phyloP scores from a whole-genome alignment of 768 basidiomycete genomes.

The Rhizopogon vinicolor region DNA sequence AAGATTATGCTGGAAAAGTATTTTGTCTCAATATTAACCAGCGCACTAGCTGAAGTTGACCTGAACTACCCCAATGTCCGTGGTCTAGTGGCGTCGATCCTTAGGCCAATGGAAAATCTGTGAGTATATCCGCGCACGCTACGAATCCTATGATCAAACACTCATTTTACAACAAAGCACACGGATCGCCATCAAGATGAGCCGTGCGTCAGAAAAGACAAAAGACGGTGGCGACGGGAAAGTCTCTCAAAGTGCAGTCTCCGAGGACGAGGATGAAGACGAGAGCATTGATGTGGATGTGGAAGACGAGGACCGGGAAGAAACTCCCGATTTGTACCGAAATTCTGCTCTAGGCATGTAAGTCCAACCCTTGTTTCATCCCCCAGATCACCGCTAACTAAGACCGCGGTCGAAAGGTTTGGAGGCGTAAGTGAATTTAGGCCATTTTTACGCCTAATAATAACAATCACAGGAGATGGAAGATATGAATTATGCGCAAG shows the following conservation, averaged over 20 bases:
- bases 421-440: slow-evolving; percentile 58
- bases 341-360: slow-evolving; percentile 95
- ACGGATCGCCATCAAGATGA: slow-evolving; percentile 98
- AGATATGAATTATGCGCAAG: slow-evolving; percentile 59
- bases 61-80: slow-evolving; percentile 93
- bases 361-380: slow-evolving; percentile 20
- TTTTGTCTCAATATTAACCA: slow-evolving; percentile 86
- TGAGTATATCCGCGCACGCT: slow-evolving; percentile 33
- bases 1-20: slow-evolving; percentile 99
- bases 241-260: slow-evolving; percentile 39
- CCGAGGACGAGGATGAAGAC: slow-evolving; percentile 39
- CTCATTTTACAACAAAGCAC: slow-evolving; percentile 47
- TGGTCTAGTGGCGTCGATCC: slow-evolving; percentile 77
- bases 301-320: slow-evolving; percentile 57
- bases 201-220: slow-evolving; percentile 61
- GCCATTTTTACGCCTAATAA: slow-evolving; percentile 12
- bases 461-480: slow-evolving; percentile 69
- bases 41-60: slow-evolving; percentile 86
- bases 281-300: slow-evolving; percentile 57
- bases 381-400: not conserved
- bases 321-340: slow-evolving; percentile 91
- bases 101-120: slow-evolving; percentile 89
- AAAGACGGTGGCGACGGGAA: slow-evolving; percentile 53
- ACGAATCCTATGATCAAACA: not conserved
- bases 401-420: slow-evolving; percentile 38